A percentile compares a stretch with the other conserved stretches of the same genome.
phyloP scores from a whole-genome alignment of 352 stramenopile species.

The Phytophthora pini region DNA sequence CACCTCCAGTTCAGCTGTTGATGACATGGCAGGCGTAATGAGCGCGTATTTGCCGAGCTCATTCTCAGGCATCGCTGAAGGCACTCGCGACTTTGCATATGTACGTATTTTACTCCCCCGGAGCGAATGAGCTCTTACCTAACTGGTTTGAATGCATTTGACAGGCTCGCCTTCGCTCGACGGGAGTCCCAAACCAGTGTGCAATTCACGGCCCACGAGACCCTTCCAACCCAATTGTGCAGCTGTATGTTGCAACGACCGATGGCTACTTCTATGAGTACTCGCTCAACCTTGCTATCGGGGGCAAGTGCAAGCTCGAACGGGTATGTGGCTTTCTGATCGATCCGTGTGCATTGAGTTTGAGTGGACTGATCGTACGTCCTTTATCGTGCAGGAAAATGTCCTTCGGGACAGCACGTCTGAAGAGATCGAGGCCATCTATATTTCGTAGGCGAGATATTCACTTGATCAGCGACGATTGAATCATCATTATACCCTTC shows the following conservation, averaged over 20 bases:
- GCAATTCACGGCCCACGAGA: constrained; percentile 81
- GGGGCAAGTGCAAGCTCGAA: constrained; percentile 86
- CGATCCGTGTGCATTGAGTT: constrained; percentile 1
- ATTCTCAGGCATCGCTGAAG: constrained; percentile 82
- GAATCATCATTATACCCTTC: background rate
- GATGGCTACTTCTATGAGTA: constrained; percentile 92
- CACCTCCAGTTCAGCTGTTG: constrained; percentile 54
- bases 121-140: constrained; percentile 30
- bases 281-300: constrained; percentile 70
- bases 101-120: constrained; percentile 5
- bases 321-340: constrained; percentile 25
- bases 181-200: constrained; percentile 77
- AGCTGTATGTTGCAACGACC: constrained; percentile 81
- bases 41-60: constrained; percentile 79
- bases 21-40: constrained; percentile 74
- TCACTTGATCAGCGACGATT: background rate
- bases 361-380: constrained; percentile 1
- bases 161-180: constrained; percentile 75
- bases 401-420: constrained; percentile 82
- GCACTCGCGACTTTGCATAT: constrained; percentile 89
- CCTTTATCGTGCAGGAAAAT: constrained; percentile 65
- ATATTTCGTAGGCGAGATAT: constrained; percentile 64
- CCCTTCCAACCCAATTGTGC: constrained; percentile 51
- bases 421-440: constrained; percentile 86
- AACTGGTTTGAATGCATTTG: constrained; percentile 10